phyloP scores from a whole-genome alignment of 305 asterid genomes.

The Fraxinus latifolia region DNA sequence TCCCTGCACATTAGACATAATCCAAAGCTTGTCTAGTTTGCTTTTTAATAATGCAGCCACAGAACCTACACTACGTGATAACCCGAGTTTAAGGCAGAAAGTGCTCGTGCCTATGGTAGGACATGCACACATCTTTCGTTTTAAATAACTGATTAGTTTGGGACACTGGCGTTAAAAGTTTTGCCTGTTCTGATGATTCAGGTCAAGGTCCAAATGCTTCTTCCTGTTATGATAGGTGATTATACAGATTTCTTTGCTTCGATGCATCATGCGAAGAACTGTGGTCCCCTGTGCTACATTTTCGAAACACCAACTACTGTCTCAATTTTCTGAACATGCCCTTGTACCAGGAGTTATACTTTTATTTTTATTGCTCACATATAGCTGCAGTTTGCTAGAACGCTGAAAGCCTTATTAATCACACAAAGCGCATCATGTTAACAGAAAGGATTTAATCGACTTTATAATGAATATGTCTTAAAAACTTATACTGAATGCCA shows the following conservation, averaged over 20 bases:
- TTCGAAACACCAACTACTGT: background rate
- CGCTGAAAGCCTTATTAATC: background rate
- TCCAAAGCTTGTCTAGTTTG: conserved; percentile 5
- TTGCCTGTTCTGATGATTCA: conserved; percentile 31
- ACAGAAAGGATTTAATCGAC: background rate
- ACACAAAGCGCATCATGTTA: background rate
- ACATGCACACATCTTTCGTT: background rate
- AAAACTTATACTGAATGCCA: background rate
- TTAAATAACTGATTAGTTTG: conserved; percentile 11
- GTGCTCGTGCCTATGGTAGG: conserved; percentile 79
- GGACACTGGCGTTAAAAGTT: background rate
- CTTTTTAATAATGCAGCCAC: conserved; percentile 47
- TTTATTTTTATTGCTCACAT: conserved; percentile 5
- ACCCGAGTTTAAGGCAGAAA: conserved; percentile 54
- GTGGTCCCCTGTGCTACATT: conserved; percentile 18
- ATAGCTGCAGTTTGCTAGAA: background rate
- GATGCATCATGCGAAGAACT: conserved; percentile 80
- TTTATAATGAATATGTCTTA: background rate
- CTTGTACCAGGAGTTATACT: background rate
- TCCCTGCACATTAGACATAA: background rate
- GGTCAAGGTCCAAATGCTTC: conserved; percentile 80
- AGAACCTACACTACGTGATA: conserved; percentile 75
- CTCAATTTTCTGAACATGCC: background rate
- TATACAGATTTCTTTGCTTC: conserved; percentile 93
- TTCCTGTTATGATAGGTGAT: conserved; percentile 83